Evolutionary conservation across 331 rosid species (phyloP).

Genomic region (Malus hybrid): DNA sequence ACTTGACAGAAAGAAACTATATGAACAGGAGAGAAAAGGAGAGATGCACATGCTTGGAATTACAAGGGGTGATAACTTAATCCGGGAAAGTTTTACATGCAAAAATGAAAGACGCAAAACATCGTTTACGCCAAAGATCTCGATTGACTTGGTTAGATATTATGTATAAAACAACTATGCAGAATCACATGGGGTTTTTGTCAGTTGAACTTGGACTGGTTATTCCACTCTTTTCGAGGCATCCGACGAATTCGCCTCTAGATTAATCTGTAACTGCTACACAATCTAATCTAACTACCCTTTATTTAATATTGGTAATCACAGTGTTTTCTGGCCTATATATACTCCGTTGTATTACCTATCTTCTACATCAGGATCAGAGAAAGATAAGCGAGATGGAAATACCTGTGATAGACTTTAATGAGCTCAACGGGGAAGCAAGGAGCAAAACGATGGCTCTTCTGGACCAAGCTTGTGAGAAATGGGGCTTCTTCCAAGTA

Average conservation of each 20-base stretch:
- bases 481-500: constrained; percentile 63
- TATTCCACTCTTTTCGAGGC: constrained; percentile 2
- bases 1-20: not conserved
- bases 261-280: constrained; percentile 14
- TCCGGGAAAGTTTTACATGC: constrained; percentile 17
- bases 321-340: constrained; percentile 34
- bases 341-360: constrained; percentile 26
- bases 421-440: constrained; percentile 36
- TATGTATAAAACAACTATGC: not conserved
- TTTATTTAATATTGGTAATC: constrained; percentile 3
- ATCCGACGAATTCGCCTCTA: constrained; percentile 6
- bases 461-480: constrained; percentile 52
- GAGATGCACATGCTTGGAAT: not conserved
- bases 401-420: constrained; percentile 58
- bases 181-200: constrained; percentile 19
- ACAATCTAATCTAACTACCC: constrained; percentile 14
- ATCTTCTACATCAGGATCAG: constrained; percentile 20
- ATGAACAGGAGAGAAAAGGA: too few relatives aligned
- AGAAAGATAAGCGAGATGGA: constrained; percentile 32
- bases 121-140: constrained; percentile 33
- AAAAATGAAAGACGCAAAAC: constrained; percentile 14
- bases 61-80: not conserved
- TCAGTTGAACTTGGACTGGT: constrained; percentile 12
- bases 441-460: constrained; percentile 40
- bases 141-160: not conserved